Conservation (phyloP, 352 stramenopile genomes). For the Pythium sp. region DNA sequence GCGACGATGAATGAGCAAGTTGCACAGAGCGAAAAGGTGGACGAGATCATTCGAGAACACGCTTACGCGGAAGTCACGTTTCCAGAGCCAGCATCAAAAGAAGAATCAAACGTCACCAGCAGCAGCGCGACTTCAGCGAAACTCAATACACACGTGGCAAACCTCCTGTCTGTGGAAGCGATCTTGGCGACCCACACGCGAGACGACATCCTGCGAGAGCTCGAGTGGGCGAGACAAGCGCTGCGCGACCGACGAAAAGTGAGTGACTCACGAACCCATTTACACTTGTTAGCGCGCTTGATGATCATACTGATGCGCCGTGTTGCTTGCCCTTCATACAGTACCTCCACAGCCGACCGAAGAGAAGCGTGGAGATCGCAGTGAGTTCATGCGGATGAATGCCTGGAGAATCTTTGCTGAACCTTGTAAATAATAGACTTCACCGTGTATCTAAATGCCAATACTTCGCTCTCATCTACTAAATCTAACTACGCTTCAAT, state of each 20-base stretch:
- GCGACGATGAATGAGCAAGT: background rate
- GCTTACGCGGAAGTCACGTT: background rate
- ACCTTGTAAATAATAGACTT: background rate
- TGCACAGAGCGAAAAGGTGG: background rate
- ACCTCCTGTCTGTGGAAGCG: constrained; percentile 22
- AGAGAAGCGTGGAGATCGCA: constrained; percentile 16
- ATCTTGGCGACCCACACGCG: constrained; percentile 51
- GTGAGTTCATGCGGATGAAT: background rate
- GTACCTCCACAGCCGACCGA: constrained; percentile 34
- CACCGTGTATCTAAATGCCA: background rate
- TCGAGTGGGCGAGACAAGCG: constrained; percentile 49
- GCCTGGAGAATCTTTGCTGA: background rate
- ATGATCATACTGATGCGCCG: background rate
- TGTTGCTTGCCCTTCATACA: constrained; percentile 6
- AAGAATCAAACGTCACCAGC: background rate
- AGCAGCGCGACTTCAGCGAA: background rate
- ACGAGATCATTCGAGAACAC: background rate
- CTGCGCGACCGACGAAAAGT: constrained; percentile 49
- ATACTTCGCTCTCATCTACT: background rate
- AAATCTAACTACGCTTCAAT: background rate
- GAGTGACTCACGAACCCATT: constrained; percentile 9
- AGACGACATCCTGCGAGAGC: constrained; percentile 47
- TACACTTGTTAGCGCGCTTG: background rate
- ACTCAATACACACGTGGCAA: background rate
- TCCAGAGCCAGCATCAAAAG: background rate